phyloP scores from a whole-genome alignment of 2,329 filamentous ascomycete genomes.

The Arthroderma sp. region DNA sequence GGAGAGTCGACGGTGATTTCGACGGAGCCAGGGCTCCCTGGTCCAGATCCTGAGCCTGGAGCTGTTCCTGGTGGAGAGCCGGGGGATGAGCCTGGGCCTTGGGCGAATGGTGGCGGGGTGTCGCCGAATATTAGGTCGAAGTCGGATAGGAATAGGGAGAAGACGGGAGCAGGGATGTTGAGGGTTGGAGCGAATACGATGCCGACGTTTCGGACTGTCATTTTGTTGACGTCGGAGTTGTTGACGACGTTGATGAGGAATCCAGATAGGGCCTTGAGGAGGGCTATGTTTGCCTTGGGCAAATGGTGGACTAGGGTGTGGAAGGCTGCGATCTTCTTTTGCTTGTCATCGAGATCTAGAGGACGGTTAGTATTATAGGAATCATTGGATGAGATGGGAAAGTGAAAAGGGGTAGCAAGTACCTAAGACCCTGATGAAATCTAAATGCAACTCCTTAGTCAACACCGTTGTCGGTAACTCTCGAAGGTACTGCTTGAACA shows the following conservation, averaged over 20 bases:
- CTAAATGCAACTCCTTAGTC: slow-evolving; percentile 76
- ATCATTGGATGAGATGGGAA: slow-evolving; percentile 1
- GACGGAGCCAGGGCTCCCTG: slow-evolving; percentile 12
- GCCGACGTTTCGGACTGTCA: slow-evolving; percentile 94
- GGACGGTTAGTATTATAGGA: background rate
- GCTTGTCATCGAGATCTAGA: slow-evolving; percentile 57
- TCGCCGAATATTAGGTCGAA: slow-evolving; percentile 64
- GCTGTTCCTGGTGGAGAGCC: background rate
- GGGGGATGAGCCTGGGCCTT: background rate
- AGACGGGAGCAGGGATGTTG: slow-evolving; percentile 89
- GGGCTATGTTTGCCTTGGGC: slow-evolving; percentile 64
- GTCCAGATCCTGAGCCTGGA: background rate
- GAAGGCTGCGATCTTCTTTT: slow-evolving; percentile 65
- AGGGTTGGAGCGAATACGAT: slow-evolving; percentile 97
- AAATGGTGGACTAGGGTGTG: slow-evolving; percentile 68
- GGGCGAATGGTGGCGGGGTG: background rate
- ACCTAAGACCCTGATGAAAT: slow-evolving; percentile 71
- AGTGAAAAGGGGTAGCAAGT: slow-evolving; percentile 19
- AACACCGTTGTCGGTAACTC: slow-evolving; percentile 86
- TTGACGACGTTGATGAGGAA: slow-evolving; percentile 90
- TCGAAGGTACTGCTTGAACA: slow-evolving; percentile 86
- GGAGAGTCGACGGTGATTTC: slow-evolving; percentile 32
- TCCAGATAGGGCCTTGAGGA: slow-evolving; percentile 72
- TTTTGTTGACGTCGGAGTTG: slow-evolving; percentile 84
- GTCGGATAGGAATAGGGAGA: slow-evolving; percentile 85